Percentiles rank a stretch among this genome's conserved stretches.
phyloP scores from a whole-genome alignment of 805 yeast species.

The Saturnispora mendoncae region DNA sequence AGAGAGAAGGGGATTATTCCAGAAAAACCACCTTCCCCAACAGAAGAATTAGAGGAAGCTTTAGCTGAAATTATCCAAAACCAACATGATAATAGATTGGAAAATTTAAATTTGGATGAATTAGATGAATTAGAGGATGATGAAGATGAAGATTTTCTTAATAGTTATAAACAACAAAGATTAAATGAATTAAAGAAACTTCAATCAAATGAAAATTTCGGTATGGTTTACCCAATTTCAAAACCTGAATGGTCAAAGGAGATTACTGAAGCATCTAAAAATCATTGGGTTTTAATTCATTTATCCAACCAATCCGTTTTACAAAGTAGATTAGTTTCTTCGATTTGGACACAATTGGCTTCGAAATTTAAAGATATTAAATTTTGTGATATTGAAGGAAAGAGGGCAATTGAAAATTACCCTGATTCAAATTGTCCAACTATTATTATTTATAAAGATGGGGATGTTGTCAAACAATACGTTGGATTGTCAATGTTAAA shows the following conservation, averaged over 20 bases:
- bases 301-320: conserved; percentile 57
- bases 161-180: conserved; percentile 67
- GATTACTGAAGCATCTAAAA: conserved; percentile 71
- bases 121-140: conserved; percentile 84
- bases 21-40: conserved; percentile 81
- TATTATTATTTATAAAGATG: conserved; percentile 67
- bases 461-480: conserved; percentile 69
- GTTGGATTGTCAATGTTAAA: conserved; percentile 77
- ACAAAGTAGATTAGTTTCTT: conserved; percentile 65
- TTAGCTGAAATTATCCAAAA: conserved; percentile 69
- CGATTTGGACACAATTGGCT: conserved; percentile 52
- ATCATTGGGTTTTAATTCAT: conserved; percentile 65
- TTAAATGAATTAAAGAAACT: conserved; percentile 62
- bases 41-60: conserved; percentile 80
- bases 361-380: conserved; percentile 69
- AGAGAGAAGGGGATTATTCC: conserved; percentile 89
- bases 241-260: conserved; percentile 85
- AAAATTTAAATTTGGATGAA: conserved; percentile 67
- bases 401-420: conserved; percentile 85
- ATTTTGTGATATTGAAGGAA: conserved; percentile 86
- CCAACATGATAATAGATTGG: conserved; percentile 79
- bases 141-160: conserved; percentile 85
- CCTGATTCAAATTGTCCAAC: conserved; percentile 92
- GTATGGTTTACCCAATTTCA: conserved; percentile 65
- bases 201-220: conserved; percentile 51